Evolutionary conservation across 306 rosid species (phyloP).

Genomic region (Inga laurina): DNA sequence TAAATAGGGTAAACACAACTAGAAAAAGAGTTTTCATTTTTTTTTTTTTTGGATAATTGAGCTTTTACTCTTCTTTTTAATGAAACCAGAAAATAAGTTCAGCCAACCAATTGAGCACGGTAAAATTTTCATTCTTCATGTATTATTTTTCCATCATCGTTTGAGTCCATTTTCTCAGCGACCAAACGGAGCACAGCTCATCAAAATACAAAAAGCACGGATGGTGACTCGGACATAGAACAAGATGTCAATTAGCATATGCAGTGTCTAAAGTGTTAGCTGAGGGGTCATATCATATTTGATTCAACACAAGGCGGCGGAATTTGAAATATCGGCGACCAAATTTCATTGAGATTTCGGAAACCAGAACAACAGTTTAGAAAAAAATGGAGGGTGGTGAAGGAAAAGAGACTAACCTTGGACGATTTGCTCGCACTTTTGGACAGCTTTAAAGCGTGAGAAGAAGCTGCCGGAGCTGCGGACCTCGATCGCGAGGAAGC

Average conservation of each 20-base stretch:
- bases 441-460: slow-evolving; percentile 35
- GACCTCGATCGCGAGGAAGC: slow-evolving; percentile 29
- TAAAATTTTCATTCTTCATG: slow-evolving; percentile 18
- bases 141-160: slow-evolving; percentile 15
- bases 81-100: background rate
- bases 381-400: background rate
- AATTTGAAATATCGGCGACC: background rate
- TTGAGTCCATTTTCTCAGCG: slow-evolving; percentile 5
- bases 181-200: slow-evolving; percentile 23
- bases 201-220: background rate
- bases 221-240: background rate
- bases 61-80: background rate
- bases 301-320: background rate
- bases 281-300: background rate
- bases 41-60: background rate
- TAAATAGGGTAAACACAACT: background rate
- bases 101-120: background rate
- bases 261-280: background rate
- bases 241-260: background rate
- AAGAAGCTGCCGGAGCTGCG: slow-evolving; percentile 41
- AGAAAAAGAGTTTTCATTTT: background rate
- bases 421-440: slow-evolving; percentile 53
- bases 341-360: background rate
- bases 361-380: background rate
- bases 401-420: slow-evolving; percentile 37